Conservation (phyloP, 2,329 filamentous ascomycete species). For the Alternaria longipes region DNA sequence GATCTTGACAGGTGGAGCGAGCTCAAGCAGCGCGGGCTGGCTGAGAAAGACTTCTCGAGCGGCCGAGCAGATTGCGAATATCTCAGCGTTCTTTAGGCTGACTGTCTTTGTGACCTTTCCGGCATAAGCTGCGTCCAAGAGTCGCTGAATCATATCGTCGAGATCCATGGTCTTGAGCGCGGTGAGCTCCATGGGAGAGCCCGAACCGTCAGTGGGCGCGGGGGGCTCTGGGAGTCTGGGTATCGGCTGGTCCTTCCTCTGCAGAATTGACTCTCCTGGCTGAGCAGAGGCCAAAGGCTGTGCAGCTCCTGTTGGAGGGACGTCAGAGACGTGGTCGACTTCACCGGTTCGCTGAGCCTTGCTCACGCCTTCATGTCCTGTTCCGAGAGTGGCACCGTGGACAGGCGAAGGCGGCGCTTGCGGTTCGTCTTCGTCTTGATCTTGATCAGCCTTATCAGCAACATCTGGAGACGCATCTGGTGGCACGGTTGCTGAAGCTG, state of each 20-base stretch:
- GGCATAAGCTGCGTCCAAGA: slow-evolving; percentile 93
- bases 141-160: slow-evolving; percentile 94
- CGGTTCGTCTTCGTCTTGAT: slow-evolving; percentile 46
- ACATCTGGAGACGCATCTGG: slow-evolving; percentile 52
- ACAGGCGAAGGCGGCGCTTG: slow-evolving; percentile 83
- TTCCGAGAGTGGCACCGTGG: slow-evolving; percentile 76
- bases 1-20: slow-evolving; percentile 95
- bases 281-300: slow-evolving; percentile 67
- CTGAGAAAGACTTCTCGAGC: slow-evolving; percentile 89
- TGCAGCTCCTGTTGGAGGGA: slow-evolving; percentile 74
- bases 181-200: slow-evolving; percentile 78
- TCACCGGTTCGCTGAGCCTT: slow-evolving; percentile 87
- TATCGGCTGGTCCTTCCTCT: slow-evolving; percentile 77
- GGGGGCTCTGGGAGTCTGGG: slow-evolving; percentile 67
- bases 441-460: slow-evolving; percentile 46
- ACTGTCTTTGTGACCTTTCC: slow-evolving; percentile 98
- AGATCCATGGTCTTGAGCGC: slow-evolving; percentile 93
- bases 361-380: slow-evolving; percentile 78
- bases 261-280: slow-evolving; percentile 87
- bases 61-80: slow-evolving; percentile 89
- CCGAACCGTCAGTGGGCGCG: slow-evolving; percentile 58
- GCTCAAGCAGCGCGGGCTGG: slow-evolving; percentile 89
- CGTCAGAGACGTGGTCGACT: slow-evolving; percentile 93
- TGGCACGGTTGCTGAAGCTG: slow-evolving; percentile 43
- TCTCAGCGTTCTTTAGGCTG: slow-evolving; percentile 96